Conservation (phyloP, 139 green algal genomes). For the Chlamydomonas asymmetrica region DNA sequence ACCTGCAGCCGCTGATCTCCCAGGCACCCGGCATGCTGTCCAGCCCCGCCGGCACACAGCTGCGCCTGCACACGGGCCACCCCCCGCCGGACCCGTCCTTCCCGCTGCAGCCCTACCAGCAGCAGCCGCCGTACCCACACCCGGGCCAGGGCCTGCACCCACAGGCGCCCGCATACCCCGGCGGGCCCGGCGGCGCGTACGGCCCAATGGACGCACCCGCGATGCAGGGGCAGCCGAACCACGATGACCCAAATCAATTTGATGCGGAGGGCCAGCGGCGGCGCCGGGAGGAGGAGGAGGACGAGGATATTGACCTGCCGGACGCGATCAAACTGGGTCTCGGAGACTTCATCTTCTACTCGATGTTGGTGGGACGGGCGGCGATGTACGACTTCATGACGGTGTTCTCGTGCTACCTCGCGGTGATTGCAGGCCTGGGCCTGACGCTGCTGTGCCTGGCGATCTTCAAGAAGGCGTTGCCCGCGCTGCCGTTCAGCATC, state of each 20-base stretch:
- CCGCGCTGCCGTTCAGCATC: constrained; percentile 95
- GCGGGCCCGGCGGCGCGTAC: background rate
- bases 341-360: constrained; percentile 99
- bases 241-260: too few species aligned
- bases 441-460: constrained; percentile 86
- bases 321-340: constrained; percentile 93
- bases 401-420: constrained; percentile 76
- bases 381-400: constrained; percentile 96
- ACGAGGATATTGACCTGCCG: constrained; percentile 47
- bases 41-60: background rate
- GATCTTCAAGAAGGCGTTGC: constrained; percentile 82
- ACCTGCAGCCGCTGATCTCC: too few species aligned
- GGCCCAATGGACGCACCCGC: background rate
- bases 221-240: too few species aligned
- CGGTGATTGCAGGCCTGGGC: constrained; percentile 79
- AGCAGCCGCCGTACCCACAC: too few species aligned
- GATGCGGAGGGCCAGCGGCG: background rate
- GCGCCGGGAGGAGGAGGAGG: background rate
- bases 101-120: background rate
- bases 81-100: background rate
- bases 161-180: background rate
- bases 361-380: constrained; percentile 89
- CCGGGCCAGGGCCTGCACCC: too few species aligned
- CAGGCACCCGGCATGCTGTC: too few species aligned
- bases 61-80: background rate